Percentiles rank a stretch among this genome's conserved stretches.
Conservation (phyloP, 2,329 filamentous ascomycete genomes). For the Parastagonospora nodorum region DNA sequence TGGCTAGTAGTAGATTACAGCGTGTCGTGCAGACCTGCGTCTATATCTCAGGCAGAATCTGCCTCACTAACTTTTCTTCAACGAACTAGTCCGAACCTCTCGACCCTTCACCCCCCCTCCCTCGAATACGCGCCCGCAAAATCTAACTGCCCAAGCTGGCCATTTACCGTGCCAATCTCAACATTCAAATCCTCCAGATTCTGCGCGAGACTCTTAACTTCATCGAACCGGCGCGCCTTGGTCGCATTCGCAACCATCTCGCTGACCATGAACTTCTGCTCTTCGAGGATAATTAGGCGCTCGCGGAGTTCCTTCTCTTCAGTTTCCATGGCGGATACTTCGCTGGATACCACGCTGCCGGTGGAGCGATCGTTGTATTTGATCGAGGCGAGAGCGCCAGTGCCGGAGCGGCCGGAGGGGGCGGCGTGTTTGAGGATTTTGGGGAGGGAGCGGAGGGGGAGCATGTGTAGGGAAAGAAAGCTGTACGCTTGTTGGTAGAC, state of each 20-base stretch:
- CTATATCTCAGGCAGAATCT: too few species aligned
- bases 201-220: slow-evolving; percentile 76
- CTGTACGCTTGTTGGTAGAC: slow-evolving; percentile 81
- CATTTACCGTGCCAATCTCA: slow-evolving; percentile 73
- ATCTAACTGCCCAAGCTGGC: slow-evolving; percentile 70
- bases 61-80: too few species aligned
- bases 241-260: slow-evolving; percentile 82
- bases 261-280: slow-evolving; percentile 87
- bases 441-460: slow-evolving; percentile 69
- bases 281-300: slow-evolving; percentile 80
- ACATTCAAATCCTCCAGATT: slow-evolving; percentile 82
- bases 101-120: slow-evolving; percentile 8
- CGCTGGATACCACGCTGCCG: slow-evolving; percentile 61
- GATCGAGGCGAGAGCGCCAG: slow-evolving; percentile 61
- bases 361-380: slow-evolving; percentile 60
- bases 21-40: too few species aligned
- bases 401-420: slow-evolving; percentile 52
- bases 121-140: slow-evolving; percentile 58
- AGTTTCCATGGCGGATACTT: slow-evolving; percentile 71
- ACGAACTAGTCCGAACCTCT: too few species aligned
- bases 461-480: slow-evolving; percentile 89
- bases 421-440: slow-evolving; percentile 60
- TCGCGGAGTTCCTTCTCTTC: slow-evolving; percentile 86
- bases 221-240: slow-evolving; percentile 79
- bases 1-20: too few species aligned